Percentiles rank a stretch among this genome's conserved stretches.
phyloP scores from a whole-genome alignment of 2,329 filamentous ascomycete genomes.

The Emergomyces pasteurianus region DNA sequence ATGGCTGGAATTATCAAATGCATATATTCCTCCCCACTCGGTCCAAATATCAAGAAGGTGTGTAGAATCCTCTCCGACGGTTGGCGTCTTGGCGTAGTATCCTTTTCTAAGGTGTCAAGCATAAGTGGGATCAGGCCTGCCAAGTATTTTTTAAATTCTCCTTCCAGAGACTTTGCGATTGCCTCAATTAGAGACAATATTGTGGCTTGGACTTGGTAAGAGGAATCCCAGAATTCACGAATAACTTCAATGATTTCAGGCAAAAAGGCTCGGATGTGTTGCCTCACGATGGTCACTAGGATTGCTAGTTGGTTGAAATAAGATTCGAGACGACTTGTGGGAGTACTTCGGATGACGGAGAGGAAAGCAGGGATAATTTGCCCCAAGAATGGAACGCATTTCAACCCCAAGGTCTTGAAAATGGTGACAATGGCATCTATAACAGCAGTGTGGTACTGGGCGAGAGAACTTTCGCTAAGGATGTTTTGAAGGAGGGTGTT shows the following conservation, averaged over 20 bases:
- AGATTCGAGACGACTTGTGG: conserved; percentile 68
- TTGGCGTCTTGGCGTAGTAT: conserved; percentile 59
- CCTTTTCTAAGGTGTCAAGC: conserved; percentile 85
- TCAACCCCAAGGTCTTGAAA: conserved; percentile 88
- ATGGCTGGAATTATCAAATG: conserved; percentile 95
- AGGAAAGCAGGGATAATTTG: conserved; percentile 93
- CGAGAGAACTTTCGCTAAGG: conserved; percentile 77
- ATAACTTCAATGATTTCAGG: conserved; percentile 77
- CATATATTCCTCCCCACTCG: conserved; percentile 97
- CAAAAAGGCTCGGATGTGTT: conserved; percentile 87
- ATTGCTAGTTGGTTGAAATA: conserved; percentile 96
- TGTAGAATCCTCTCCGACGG: conserved; percentile 87
- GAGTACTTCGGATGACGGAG: conserved; percentile 71
- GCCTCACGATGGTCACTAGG: conserved; percentile 85
- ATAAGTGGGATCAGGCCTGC: conserved; percentile 82
- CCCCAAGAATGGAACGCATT: conserved; percentile 88
- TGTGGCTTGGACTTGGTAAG: conserved; percentile 71
- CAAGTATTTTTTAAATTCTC: conserved; percentile 95
- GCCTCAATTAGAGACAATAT: conserved; percentile 88
- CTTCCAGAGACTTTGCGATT: conserved; percentile 84
- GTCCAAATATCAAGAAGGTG: conserved; percentile 89
- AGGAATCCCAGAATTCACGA: conserved; percentile 79
- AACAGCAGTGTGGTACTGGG: conserved; percentile 82
- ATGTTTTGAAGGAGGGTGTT: conserved; percentile 81
- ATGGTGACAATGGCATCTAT: conserved; percentile 99